Conservation (phyloP, 768 basidiomycete species). For the Gyrodon lividus region DNA sequence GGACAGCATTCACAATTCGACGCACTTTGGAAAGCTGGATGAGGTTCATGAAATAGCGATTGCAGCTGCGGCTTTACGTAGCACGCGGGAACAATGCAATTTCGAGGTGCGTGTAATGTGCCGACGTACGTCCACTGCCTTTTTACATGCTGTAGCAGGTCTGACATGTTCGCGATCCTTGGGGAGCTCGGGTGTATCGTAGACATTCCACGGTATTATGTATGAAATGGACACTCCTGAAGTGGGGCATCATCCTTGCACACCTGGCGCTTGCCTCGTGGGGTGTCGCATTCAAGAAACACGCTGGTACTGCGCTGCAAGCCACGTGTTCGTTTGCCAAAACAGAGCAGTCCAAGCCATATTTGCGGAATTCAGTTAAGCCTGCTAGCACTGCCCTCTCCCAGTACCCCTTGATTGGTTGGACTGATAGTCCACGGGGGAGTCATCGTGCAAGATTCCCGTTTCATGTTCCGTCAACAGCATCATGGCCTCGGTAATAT, state of each 20-base stretch:
- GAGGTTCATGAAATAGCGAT: constrained; percentile 14
- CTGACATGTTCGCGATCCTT: constrained; percentile 21
- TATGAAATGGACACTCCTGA: constrained; percentile 24
- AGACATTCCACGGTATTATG: constrained; percentile 29
- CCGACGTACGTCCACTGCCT: constrained; percentile 24
- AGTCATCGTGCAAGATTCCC: constrained; percentile 34
- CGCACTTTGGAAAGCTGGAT: constrained; percentile 30
- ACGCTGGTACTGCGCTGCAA: constrained; percentile 33
- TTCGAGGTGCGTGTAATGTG: constrained; percentile 21
- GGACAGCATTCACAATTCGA: constrained; percentile 29
- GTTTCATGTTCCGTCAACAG: constrained; percentile 27
- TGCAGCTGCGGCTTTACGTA: constrained; percentile 27
- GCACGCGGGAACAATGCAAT: constrained; percentile 16
- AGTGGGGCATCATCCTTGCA: constrained; percentile 26
- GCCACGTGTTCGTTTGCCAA: constrained; percentile 33
- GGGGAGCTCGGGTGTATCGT: constrained; percentile 21
- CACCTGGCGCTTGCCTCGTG: constrained; percentile 32
- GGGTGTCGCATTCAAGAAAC: constrained; percentile 22
- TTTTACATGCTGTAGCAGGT: constrained; percentile 21
- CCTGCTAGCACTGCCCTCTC: constrained; percentile 28
- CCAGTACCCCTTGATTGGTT: constrained; percentile 32
- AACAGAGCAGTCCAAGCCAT: constrained; percentile 21
- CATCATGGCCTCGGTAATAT: constrained; percentile 37
- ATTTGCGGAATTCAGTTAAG: constrained; percentile 20
- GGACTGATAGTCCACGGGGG: constrained; percentile 32